Base-by-base conservation (phyloP, 2,329 filamentous ascomycete genomes). In the Epichloe scottii region DNA sequence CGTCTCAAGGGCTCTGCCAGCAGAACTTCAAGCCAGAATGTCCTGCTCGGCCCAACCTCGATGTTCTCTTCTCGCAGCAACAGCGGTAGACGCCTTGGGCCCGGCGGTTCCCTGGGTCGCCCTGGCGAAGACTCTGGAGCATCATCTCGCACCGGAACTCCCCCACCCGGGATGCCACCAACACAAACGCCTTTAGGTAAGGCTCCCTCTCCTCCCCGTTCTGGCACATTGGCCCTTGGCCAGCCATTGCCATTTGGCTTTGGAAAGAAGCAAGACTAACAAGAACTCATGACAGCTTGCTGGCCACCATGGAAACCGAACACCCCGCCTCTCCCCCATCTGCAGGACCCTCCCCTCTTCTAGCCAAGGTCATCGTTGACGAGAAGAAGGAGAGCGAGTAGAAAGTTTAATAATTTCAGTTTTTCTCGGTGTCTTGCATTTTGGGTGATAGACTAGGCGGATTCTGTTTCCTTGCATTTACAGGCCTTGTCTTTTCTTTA, bases 161-260 rank as follows among this genome's bases (percentile, higher is more conserved):
- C 90, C 90, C 89, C 44, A 79, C 78, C 19, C 68, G 72, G 50
- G 70, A 74, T 55, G 66, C 61, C 52, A 77, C 81, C 53, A 86
- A 86, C 63, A 81, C 84, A 59, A 98, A 98, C 75, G 85, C 90
- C 60, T 98, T 95, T 74, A 91, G 89, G 90, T 96, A 81, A 77
- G 85, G 5, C 57, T 38, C 8, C 17, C 23, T 1, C 37, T 34
- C 12, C n/a, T 11, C 10, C 8, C 10, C 10, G 30, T 30, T 15
- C 39, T 14, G 14, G 21, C 30, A 14, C 19, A 11, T 23, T 23
- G 14, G 19, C 12, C 7, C 46, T 42, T 42, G 17, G 6, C 17
- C 19, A 42, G 11, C 12, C 21, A 3, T 17, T 30, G 5, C 17
- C n/a, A n/a, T 45, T 5, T 6, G n/a, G 23, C 42, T 45, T 3